Conservation (phyloP, 352 stramenopile species). For the Phytopythium montanum region DNA sequence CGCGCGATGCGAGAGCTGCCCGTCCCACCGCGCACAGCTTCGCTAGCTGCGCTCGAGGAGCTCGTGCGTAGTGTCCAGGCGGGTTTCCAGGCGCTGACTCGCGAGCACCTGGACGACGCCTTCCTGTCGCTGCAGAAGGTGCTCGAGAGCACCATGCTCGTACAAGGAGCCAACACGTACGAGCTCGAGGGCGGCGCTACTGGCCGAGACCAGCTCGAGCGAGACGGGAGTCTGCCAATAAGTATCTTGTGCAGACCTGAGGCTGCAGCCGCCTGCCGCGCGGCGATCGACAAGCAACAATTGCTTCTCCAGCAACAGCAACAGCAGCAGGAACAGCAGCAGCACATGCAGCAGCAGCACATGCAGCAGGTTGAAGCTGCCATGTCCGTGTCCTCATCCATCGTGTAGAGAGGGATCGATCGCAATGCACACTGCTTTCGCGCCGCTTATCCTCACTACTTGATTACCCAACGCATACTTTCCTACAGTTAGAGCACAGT, state of each 20-base stretch:
- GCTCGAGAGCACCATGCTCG: slow-evolving; percentile 39
- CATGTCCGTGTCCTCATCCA: background rate
- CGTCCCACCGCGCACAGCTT: slow-evolving; percentile 6
- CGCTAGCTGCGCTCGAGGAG: slow-evolving; percentile 16
- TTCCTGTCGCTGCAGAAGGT: slow-evolving; percentile 39
- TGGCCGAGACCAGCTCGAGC: slow-evolving; percentile 23
- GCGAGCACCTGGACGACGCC: slow-evolving; percentile 29
- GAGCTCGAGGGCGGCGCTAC: slow-evolving; percentile 21
- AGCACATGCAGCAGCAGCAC: background rate
- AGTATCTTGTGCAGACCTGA: slow-evolving; percentile 32
- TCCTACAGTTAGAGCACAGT: background rate
- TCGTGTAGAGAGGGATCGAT: slow-evolving; percentile 3
- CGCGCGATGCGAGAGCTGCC: slow-evolving; percentile 16
- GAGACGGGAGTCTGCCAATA: slow-evolving; percentile 33
- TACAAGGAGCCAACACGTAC: slow-evolving; percentile 42
- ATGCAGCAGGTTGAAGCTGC: background rate
- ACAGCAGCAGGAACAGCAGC: background rate
- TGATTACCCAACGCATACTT: background rate
- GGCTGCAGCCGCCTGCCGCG: slow-evolving; percentile 24
- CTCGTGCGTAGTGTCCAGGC: slow-evolving; percentile 20
- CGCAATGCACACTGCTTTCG: background rate
- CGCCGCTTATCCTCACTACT: background rate
- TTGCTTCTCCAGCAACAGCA: slow-evolving; percentile 4
- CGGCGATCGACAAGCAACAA: slow-evolving; percentile 5
- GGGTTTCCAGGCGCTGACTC: slow-evolving; percentile 25